Evolutionary conservation across 2,329 filamentous ascomycete species (phyloP).

Genomic region (Xenoacremonium recifei): DNA sequence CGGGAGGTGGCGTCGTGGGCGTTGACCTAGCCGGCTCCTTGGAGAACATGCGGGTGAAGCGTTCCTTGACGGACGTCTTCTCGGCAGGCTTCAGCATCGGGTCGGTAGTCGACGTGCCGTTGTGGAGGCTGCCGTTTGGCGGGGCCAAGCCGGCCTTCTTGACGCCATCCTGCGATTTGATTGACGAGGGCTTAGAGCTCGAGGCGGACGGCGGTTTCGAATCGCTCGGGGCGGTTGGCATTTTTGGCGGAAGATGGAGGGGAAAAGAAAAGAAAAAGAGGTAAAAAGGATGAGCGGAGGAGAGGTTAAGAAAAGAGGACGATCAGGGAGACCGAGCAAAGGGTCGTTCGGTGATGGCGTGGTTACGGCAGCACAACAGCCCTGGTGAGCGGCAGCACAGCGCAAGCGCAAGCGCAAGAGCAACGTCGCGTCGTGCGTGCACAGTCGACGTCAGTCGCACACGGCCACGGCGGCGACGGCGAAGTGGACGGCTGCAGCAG

Average conservation of each 20-base stretch:
- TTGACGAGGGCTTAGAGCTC: constrained; percentile 49
- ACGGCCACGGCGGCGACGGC: too few relatives aligned
- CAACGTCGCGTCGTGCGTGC: not conserved
- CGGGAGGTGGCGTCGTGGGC: constrained; percentile 34
- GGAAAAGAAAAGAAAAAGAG: not conserved
- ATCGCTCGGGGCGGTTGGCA: constrained; percentile 30
- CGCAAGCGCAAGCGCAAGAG: constrained; percentile 2
- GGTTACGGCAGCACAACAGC: constrained; percentile 18
- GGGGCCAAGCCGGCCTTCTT: constrained; percentile 37
- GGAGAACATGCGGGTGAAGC: constrained; percentile 64
- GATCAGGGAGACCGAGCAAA: not conserved
- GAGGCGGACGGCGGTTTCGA: constrained; percentile 40
- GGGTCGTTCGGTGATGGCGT: constrained; percentile 5
- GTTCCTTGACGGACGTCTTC: constrained; percentile 62
- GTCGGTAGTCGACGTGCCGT: constrained; percentile 24
- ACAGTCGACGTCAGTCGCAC: too few relatives aligned
- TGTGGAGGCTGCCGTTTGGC: constrained; percentile 36
- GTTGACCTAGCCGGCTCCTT: constrained; percentile 45
- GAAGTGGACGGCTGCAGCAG: too few relatives aligned
- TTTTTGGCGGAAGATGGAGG: constrained; percentile 19
- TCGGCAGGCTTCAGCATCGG: constrained; percentile 35
- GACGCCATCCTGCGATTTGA: constrained; percentile 46
- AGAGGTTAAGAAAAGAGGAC: not conserved
- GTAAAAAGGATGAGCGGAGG: not conserved
- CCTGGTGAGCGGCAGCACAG: constrained; percentile 19